Evolutionary conservation across 1,139 yeast species (phyloP).

Genomic region (Hyphopichia burtonii): DNA sequence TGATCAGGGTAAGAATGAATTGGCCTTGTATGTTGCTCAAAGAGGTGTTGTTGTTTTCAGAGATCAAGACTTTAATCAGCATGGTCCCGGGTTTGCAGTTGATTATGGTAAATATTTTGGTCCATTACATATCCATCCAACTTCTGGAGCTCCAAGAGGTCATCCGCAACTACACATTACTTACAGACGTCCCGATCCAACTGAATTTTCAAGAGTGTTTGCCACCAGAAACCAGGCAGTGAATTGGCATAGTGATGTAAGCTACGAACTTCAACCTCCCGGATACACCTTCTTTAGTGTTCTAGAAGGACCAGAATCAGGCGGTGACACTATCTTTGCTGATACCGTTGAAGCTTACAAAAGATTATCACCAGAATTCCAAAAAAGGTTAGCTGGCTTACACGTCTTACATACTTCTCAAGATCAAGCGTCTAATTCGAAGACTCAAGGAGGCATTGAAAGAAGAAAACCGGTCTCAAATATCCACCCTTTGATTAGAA

Average conservation of each 20-base stretch:
- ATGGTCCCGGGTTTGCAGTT: constrained; percentile 29
- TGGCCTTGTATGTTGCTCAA: constrained; percentile 30
- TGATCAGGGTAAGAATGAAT: constrained; percentile 36
- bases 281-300: constrained; percentile 59
- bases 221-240: constrained; percentile 31
- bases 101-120: constrained; percentile 30
- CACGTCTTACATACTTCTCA: constrained; percentile 54
- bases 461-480: constrained; percentile 29
- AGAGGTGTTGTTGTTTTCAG: constrained; percentile 33
- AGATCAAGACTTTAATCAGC: constrained; percentile 27
- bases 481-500: constrained; percentile 48
- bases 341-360: constrained; percentile 63
- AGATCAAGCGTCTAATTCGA: constrained; percentile 53
- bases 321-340: constrained; percentile 69
- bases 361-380: constrained; percentile 53
- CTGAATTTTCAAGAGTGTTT: constrained; percentile 27
- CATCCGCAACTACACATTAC: constrained; percentile 28
- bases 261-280: constrained; percentile 69
- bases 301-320: constrained; percentile 58
- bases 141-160: constrained; percentile 31
- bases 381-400: constrained; percentile 47
- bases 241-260: constrained; percentile 65
- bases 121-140: constrained; percentile 33
- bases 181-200: constrained; percentile 22
- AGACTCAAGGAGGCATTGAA: constrained; percentile 27